These are phyloP conservation scores for Thermochaetoides thermophila DNA, from an alignment of 495 filamentous ascomycete genomes.

Conservation along the genomic window DNA sequence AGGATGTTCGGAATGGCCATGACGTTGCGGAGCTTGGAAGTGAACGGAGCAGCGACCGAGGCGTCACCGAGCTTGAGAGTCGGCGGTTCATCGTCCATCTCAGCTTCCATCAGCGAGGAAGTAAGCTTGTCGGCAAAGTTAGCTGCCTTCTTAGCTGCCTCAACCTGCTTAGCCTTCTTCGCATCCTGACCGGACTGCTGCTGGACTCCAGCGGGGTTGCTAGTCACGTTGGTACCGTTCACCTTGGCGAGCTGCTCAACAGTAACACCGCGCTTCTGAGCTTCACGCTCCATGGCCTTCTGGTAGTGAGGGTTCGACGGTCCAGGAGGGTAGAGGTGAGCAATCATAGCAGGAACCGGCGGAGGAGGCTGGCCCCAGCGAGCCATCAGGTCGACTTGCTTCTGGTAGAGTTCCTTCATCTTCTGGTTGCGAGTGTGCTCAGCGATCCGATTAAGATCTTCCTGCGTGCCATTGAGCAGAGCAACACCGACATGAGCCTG, in stretches of 20 bases:
- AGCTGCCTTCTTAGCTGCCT: constrained; percentile 54
- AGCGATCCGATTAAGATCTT: constrained; percentile 78
- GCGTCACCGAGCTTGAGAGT: constrained; percentile 96
- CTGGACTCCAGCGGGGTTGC: constrained; percentile 55
- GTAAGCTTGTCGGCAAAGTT: constrained; percentile 80
- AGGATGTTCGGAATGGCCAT: constrained; percentile 97
- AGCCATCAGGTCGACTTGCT: constrained; percentile 78
- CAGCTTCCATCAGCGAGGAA: constrained; percentile 74
- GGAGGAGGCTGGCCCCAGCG: constrained; percentile 85
- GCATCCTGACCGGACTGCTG: constrained; percentile 45
- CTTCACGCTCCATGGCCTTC: constrained; percentile 78
- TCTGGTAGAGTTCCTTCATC: constrained; percentile 98
- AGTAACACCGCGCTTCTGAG: constrained; percentile 50
- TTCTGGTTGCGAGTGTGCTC: constrained; percentile 87
- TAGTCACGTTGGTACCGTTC: constrained; percentile 44
- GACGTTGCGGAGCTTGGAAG: constrained; percentile 92
- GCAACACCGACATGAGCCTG: constrained; percentile 96
- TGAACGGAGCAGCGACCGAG: constrained; percentile 93
- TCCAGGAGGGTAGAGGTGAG: constrained; percentile 87
- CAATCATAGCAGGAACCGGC: constrained; percentile 78
- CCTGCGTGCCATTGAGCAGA: constrained; percentile 82
- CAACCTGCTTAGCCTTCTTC: constrained; percentile 43
- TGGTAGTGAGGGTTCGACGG: constrained; percentile 89
- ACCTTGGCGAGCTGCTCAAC: constrained; percentile 27
- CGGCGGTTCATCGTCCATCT: constrained; percentile 78